Conservation (phyloP, 2,329 filamentous ascomycete species). For the Penicillium vulpinum region DNA sequence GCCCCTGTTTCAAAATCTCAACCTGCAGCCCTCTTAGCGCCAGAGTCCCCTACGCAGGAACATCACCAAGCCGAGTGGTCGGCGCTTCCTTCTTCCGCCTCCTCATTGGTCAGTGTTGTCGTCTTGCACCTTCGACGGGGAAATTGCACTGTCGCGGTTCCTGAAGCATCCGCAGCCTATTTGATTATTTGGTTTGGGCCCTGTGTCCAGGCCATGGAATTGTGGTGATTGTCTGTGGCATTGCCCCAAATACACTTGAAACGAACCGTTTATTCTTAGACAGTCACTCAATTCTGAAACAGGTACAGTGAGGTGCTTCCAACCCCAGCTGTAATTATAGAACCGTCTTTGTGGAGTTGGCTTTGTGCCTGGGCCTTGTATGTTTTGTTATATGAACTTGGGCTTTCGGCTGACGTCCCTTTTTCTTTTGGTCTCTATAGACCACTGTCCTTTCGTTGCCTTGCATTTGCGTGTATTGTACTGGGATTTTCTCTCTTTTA, state of each 20-base stretch:
- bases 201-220: slow-evolving; percentile 14
- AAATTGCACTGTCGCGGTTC: slow-evolving; percentile 22
- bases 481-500: slow-evolving; percentile 6
- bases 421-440: slow-evolving; percentile 1
- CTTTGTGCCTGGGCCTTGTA: slow-evolving; percentile 2
- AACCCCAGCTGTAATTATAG: slow-evolving; percentile 22
- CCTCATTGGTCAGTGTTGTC: slow-evolving; percentile 22
- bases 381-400: neutral
- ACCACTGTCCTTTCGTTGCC: slow-evolving; percentile 5
- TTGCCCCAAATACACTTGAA: slow-evolving; percentile 17
- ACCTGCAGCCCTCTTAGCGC: slow-evolving; percentile 16
- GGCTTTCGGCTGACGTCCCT: neutral
- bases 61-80: slow-evolving; percentile 6
- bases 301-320: slow-evolving; percentile 14
- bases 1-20: neutral
- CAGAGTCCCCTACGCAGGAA: slow-evolving; percentile 17
- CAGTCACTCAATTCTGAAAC: slow-evolving; percentile 26
- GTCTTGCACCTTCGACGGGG: slow-evolving; percentile 16
- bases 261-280: slow-evolving; percentile 24
- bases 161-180: slow-evolving; percentile 18
- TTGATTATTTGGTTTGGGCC: slow-evolving; percentile 7
- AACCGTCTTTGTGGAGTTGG: slow-evolving; percentile 16
- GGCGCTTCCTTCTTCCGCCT: slow-evolving; percentile 21
- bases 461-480: slow-evolving; percentile 7
- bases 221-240: slow-evolving; percentile 5